A percentile compares a stretch with the other conserved stretches of the same genome.
Evolutionary conservation across 257 asterid species (phyloP).

Genomic region (Voacanga thouarsii): DNA sequence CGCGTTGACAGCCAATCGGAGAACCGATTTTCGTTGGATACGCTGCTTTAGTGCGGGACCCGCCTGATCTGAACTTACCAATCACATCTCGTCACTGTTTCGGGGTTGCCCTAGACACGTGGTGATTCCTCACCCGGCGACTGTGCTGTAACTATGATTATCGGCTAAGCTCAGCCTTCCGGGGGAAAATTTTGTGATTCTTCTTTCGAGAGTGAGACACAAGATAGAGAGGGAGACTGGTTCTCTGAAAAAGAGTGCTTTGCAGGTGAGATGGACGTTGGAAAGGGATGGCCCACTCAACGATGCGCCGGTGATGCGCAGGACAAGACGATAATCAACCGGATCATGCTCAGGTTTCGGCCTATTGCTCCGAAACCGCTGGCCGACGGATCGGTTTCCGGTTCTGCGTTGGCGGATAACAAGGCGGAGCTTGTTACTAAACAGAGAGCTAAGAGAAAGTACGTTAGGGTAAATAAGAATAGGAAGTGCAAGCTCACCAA

Average conservation of each 20-base stretch:
- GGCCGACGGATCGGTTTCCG: conserved; percentile 21
- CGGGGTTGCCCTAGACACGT: conserved; percentile 41
- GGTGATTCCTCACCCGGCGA: conserved; percentile 16
- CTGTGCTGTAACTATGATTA: conserved; percentile 12
- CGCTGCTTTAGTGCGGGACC: conserved; percentile 46
- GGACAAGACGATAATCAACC: conserved; percentile 27
- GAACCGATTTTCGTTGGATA: conserved; percentile 29
- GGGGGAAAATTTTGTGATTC: background rate
- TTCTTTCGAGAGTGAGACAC: too few relatives aligned
- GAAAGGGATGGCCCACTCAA: conserved; percentile 14
- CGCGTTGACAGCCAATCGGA: conserved; percentile 22
- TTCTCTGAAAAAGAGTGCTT: background rate
- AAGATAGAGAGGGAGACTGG: background rate
- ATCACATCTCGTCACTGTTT: conserved; percentile 25
- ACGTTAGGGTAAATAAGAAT: conserved; percentile 39
- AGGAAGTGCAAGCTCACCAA: conserved; percentile 16
- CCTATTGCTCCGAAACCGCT: conserved; percentile 52
- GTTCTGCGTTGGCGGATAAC: conserved; percentile 3
- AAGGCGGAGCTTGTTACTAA: conserved; percentile 1
- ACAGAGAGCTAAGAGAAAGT: conserved; percentile 40
- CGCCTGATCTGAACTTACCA: conserved; percentile 40
- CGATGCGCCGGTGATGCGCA: conserved; percentile 12
- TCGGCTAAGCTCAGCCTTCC: conserved; percentile 12
- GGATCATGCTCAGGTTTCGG: conserved; percentile 38
- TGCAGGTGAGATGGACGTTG: conserved; percentile 21